Conservation (phyloP, 805 yeast species). For the Starmerella davenportii region DNA sequence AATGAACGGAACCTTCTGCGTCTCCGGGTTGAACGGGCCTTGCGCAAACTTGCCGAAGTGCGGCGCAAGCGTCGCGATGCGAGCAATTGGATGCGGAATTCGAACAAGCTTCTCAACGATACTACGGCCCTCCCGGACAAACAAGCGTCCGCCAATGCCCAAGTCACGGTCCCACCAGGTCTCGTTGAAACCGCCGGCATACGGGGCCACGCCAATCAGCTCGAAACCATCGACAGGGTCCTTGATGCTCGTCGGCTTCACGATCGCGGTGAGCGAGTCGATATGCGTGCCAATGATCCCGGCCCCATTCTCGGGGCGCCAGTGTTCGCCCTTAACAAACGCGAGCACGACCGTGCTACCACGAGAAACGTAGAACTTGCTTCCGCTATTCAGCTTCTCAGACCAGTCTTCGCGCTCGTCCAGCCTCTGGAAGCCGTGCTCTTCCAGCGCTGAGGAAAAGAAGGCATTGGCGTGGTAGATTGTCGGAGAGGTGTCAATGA, state of each 20-base stretch:
- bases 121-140: constrained; percentile 27
- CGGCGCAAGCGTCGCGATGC: constrained; percentile 70
- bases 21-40: constrained; percentile 63
- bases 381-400: constrained; percentile 26
- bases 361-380: constrained; percentile 44
- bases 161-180: constrained; percentile 74
- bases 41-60: constrained; percentile 59
- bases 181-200: constrained; percentile 39
- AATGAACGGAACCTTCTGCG: constrained; percentile 63
- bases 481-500: constrained; percentile 58
- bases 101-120: constrained; percentile 24
- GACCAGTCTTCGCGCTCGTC: constrained; percentile 46
- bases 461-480: constrained; percentile 49
- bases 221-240: constrained; percentile 53
- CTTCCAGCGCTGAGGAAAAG: constrained; percentile 32
- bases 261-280: constrained; percentile 48
- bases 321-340: constrained; percentile 47
- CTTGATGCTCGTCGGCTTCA: constrained; percentile 58
- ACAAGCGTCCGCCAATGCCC: constrained; percentile 64
- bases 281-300: constrained; percentile 61
- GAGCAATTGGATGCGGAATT: constrained; percentile 37
- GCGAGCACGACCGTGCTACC: constrained; percentile 55
- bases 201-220: constrained; percentile 66
- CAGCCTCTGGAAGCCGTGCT: constrained; percentile 46
- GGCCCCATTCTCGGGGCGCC: constrained; percentile 44